A percentile compares a stretch with the other conserved stretches of the same genome.
Evolutionary conservation across 2,329 filamentous ascomycete genomes (phyloP).

Genomic region (Trichoderma cornu-damae): DNA sequence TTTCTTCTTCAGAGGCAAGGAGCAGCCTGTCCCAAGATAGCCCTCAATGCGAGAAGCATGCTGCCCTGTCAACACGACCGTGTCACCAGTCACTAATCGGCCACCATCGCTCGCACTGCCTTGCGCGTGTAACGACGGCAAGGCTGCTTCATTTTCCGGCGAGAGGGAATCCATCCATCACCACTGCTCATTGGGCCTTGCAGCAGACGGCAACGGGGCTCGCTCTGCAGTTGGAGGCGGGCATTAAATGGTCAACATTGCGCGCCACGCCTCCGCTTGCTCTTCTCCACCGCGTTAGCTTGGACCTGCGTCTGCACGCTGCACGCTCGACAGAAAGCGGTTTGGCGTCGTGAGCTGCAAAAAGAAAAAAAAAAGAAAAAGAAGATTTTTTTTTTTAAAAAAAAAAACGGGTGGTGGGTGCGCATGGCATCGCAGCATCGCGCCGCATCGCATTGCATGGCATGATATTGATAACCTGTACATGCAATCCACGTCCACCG

Average conservation of each 20-base stretch:
- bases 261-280: not conserved
- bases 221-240: not conserved
- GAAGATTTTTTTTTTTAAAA: no score
- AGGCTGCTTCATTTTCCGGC: not conserved
- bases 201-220: not conserved
- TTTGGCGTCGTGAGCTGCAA: slow-evolving; percentile 15
- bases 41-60: not conserved
- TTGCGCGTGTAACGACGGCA: not conserved
- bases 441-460: slow-evolving; percentile 6
- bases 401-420: not conserved
- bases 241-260: no score
- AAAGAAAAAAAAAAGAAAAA: no score
- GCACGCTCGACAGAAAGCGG: slow-evolving; percentile 20
- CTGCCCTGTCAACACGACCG: no score
- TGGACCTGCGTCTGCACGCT: slow-evolving; percentile 23
- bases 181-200: not conserved
- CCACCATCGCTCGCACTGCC: not conserved
- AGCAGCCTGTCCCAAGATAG: not conserved
- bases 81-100: not conserved
- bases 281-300: slow-evolving; percentile 14
- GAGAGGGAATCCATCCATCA: not conserved
- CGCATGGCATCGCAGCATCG: no score
- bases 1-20: no score
- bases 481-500: not conserved
- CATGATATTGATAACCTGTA: not conserved